phyloP scores from a whole-genome alignment of 345 rosid genomes.

The Lepidium didymum region DNA sequence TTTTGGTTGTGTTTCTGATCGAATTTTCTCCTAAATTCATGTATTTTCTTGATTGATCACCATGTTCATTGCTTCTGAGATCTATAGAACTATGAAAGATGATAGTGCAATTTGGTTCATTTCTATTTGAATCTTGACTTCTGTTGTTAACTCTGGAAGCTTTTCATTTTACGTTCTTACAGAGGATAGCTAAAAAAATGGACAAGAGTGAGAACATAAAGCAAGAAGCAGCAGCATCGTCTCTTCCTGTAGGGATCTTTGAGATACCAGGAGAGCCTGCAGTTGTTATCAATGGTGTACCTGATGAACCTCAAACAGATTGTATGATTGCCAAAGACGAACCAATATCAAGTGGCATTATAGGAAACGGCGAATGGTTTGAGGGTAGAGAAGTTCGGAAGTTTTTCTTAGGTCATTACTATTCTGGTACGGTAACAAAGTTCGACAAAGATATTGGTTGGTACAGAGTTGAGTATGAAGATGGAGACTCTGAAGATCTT shows the following conservation, averaged over 20 bases:
- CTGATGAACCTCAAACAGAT: slow-evolving; percentile 29
- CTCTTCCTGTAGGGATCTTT: slow-evolving; percentile 31
- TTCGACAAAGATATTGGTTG: slow-evolving; percentile 67
- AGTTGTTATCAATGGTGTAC: slow-evolving; percentile 68
- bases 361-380: slow-evolving; percentile 71
- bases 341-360: slow-evolving; percentile 22
- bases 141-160: background rate
- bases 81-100: background rate
- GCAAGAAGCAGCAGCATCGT: slow-evolving; percentile 32
- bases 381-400: slow-evolving; percentile 74
- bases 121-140: background rate
- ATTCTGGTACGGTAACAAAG: slow-evolving; percentile 46
- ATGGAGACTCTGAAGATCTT: slow-evolving; percentile 82
- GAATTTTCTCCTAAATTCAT: background rate
- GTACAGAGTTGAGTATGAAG: slow-evolving; percentile 81
- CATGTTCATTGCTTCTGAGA: background rate
- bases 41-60: background rate
- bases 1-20: background rate
- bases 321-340: slow-evolving; percentile 10
- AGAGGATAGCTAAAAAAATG: slow-evolving; percentile 30
- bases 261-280: slow-evolving; percentile 77
- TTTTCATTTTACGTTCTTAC: background rate
- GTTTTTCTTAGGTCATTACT: slow-evolving; percentile 43
- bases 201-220: slow-evolving; percentile 9
- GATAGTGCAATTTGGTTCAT: background rate